Evolutionary conservation across 345 rosid genomes (phyloP).

Genomic region (Eutrema japonicum): DNA sequence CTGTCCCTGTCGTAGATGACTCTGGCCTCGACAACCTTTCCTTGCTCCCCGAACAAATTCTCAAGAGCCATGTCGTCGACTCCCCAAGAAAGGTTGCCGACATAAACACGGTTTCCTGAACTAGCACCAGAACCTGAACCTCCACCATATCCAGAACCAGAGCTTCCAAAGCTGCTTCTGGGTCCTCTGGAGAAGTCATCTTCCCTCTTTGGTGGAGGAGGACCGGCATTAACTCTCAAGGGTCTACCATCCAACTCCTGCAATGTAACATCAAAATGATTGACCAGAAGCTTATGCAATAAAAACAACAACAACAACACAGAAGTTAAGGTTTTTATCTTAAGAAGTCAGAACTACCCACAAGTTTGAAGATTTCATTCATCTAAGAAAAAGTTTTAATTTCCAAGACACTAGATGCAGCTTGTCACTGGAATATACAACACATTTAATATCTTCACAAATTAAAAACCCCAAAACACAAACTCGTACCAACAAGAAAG

Average conservation of each 20-base stretch:
- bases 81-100: conserved; percentile 94
- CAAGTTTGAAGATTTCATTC: conserved; percentile 22
- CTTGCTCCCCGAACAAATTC: conserved; percentile 80
- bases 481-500: conserved; percentile 1
- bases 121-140: conserved; percentile 35
- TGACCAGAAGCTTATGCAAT: conserved; percentile 5
- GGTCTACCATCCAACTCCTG: conserved; percentile 93
- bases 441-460: background rate
- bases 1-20: conserved; percentile 93
- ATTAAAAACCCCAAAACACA: background rate
- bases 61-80: conserved; percentile 89
- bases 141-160: conserved; percentile 43
- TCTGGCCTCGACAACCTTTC: conserved; percentile 86
- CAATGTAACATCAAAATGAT: conserved; percentile 3
- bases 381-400: background rate
- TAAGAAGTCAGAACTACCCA: background rate
- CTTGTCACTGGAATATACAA: background rate
- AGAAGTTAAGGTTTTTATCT: background rate
- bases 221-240: conserved; percentile 86
- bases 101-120: conserved; percentile 66
- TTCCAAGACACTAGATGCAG: background rate
- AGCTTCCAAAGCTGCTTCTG: conserved; percentile 41
- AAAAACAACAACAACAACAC: conserved; percentile 8
- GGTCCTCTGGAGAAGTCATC: conserved; percentile 54
- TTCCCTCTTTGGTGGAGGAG: conserved; percentile 75